Conservation (phyloP, 208 protist species). For the Endotrypanum monterogeii region DNA sequence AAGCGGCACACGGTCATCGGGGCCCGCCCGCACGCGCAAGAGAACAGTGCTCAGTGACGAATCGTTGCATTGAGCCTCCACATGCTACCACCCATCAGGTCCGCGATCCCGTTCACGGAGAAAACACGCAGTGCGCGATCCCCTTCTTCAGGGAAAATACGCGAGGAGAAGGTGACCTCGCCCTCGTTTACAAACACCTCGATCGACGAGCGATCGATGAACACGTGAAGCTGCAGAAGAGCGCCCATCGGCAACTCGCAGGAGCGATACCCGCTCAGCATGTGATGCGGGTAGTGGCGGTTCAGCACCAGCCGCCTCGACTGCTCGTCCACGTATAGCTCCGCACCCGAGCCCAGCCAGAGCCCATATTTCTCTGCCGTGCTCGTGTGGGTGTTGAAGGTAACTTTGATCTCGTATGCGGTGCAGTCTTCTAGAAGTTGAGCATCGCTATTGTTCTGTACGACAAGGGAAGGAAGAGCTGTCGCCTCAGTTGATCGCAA, state of each 20-base stretch:
- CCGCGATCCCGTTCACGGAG: conserved; percentile 36
- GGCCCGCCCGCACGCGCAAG: background rate
- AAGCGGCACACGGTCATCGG: background rate
- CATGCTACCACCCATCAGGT: conserved; percentile 35
- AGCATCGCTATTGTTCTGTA: conserved; percentile 24
- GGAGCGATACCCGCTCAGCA: conserved; percentile 56
- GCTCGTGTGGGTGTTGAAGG: conserved; percentile 42
- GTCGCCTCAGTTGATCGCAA: conserved; percentile 31
- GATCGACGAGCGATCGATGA: conserved; percentile 52
- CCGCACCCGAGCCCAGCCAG: conserved; percentile 50
- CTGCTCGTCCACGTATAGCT: conserved; percentile 59
- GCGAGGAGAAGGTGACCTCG: conserved; percentile 38
- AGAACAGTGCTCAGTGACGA: background rate
- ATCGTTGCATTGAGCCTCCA: conserved; percentile 36
- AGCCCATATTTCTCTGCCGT: conserved; percentile 59
- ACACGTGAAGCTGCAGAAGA: conserved; percentile 50
- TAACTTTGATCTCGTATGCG: conserved; percentile 43
- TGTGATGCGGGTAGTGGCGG: conserved; percentile 64
- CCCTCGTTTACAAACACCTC: conserved; percentile 67
- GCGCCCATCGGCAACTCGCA: conserved; percentile 33
- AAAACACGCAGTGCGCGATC: conserved; percentile 45
- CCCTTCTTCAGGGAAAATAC: conserved; percentile 45
- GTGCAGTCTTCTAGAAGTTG: conserved; percentile 33
- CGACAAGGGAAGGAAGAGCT: conserved; percentile 6
- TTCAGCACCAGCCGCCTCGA: conserved; percentile 46